These are phyloP conservation scores for Claviceps fusiformis DNA, from an alignment of 2,329 filamentous ascomycete species.

Conservation along the genomic window DNA sequence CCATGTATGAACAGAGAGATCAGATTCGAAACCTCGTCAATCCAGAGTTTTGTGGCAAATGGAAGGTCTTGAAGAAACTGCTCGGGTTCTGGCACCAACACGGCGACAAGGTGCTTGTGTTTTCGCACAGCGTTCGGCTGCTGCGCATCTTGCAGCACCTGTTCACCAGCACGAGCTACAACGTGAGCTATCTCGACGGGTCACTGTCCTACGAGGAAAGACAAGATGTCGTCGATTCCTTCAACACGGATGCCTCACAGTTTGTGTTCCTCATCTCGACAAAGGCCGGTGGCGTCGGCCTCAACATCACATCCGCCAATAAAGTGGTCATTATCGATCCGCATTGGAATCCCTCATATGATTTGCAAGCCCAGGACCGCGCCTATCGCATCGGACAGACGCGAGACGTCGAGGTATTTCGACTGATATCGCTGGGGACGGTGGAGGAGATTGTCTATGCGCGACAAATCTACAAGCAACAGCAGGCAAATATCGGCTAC, in stretches of 20 bases:
- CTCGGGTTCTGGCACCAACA: slow-evolving; percentile 81
- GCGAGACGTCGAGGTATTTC: slow-evolving; percentile 88
- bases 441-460: slow-evolving; percentile 97
- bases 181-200: slow-evolving; percentile 81
- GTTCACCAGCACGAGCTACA: slow-evolving; percentile 81
- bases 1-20: slow-evolving; percentile 61
- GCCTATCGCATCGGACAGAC: slow-evolving; percentile 92
- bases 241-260: slow-evolving; percentile 74
- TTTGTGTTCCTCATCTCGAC: slow-evolving; percentile 97
- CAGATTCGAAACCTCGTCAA: slow-evolving; percentile 71
- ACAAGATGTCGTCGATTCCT: slow-evolving; percentile 70
- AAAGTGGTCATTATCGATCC: slow-evolving; percentile 96
- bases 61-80: slow-evolving; percentile 78
- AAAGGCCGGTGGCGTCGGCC: slow-evolving; percentile 78
- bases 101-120: slow-evolving; percentile 89
- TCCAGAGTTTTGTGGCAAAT: slow-evolving; percentile 90
- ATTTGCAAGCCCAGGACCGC: slow-evolving; percentile 89
- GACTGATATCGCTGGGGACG: slow-evolving; percentile 78
- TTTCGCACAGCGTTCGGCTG: slow-evolving; percentile 81
- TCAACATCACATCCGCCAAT: slow-evolving; percentile 96
- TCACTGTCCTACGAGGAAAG: slow-evolving; percentile 72
- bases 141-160: slow-evolving; percentile 73
- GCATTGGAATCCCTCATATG: slow-evolving; percentile 93
- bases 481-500: slow-evolving; percentile 96
- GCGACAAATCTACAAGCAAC: slow-evolving; percentile 95